Conservation (phyloP, 306 rosid genomes). For the Casuarina equisetifolia region DNA sequence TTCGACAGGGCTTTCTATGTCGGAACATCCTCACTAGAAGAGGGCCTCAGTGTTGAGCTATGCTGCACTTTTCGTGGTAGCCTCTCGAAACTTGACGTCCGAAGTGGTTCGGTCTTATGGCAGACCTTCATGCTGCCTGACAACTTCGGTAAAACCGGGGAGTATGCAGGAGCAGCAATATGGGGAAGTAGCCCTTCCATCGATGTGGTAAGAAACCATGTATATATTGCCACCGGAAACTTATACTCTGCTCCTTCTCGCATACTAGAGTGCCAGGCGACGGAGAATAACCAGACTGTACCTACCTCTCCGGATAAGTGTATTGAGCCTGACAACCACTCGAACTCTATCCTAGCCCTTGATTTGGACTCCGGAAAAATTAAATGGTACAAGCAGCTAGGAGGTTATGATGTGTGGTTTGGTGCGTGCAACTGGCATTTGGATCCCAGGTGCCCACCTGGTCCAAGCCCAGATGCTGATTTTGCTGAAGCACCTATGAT, state of each 20-base stretch:
- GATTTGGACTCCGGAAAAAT: conserved; percentile 52
- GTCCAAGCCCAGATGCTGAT: conserved; percentile 52
- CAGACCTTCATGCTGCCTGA: conserved; percentile 58
- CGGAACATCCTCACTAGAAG: conserved; percentile 51
- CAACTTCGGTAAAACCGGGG: conserved; percentile 33
- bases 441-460: conserved; percentile 53
- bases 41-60: conserved; percentile 20
- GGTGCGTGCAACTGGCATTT: conserved; percentile 43
- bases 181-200: conserved; percentile 87
- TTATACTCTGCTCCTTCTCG: conserved; percentile 48
- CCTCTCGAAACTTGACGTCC: conserved; percentile 33
- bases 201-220: conserved; percentile 41
- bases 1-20: conserved; percentile 29
- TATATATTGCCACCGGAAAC: conserved; percentile 63
- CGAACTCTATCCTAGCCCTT: conserved; percentile 61
- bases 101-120: conserved; percentile 49
- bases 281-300: conserved; percentile 39
- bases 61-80: conserved; percentile 71
- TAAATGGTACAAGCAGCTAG: conserved; percentile 57
- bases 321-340: conserved; percentile 58
- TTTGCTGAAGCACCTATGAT: conserved; percentile 67
- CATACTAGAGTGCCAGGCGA: conserved; percentile 46
- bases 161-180: conserved; percentile 60
- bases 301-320: conserved; percentile 46
- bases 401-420: conserved; percentile 76